These are phyloP conservation scores for Musa beccarii DNA, from an alignment of 176 grass and related monocot species.

Conservation along the genomic window DNA sequence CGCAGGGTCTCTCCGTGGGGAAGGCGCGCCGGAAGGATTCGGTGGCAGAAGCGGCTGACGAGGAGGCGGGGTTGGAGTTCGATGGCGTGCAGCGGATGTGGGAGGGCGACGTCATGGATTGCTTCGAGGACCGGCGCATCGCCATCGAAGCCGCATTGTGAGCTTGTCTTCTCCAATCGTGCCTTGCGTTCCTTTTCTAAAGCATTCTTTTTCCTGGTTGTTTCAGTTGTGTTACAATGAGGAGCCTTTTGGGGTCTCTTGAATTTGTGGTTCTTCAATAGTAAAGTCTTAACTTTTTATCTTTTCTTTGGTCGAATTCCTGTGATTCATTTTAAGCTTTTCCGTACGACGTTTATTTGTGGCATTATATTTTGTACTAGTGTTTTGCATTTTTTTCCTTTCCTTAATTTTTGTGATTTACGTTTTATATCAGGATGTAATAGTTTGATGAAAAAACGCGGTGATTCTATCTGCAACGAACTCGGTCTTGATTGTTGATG, in stretches of 20 bases:
- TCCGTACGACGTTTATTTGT: no score
- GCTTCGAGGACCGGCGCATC: constrained; percentile 75
- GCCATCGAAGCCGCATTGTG: constrained; percentile 86
- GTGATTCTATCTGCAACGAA: no score
- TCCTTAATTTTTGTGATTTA: no score
- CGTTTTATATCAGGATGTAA: no score
- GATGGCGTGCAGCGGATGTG: constrained; percentile 87
- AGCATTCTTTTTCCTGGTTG: neutral
- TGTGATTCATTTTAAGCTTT: no score
- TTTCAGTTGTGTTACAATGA: neutral
- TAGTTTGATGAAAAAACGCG: no score
- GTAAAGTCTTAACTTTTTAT: no score
- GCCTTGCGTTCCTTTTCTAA: neutral
- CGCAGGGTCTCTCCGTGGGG: constrained; percentile 7
- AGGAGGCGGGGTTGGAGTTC: neutral
- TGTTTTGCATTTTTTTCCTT: no score
- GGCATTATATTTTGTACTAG: no score
- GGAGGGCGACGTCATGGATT: constrained; percentile 81
- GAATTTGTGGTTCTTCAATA: no score
- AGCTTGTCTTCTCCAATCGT: constrained; percentile 16
- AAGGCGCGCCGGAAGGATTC: constrained; percentile 12
- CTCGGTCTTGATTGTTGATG: neutral
- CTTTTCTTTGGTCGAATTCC: no score
- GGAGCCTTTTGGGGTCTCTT: neutral
- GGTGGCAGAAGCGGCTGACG: constrained; percentile 4